A percentile compares a stretch with the other conserved stretches of the same genome.
Conservation (phyloP, 2,329 filamentous ascomycete genomes). For the Aspergillus melleus region DNA sequence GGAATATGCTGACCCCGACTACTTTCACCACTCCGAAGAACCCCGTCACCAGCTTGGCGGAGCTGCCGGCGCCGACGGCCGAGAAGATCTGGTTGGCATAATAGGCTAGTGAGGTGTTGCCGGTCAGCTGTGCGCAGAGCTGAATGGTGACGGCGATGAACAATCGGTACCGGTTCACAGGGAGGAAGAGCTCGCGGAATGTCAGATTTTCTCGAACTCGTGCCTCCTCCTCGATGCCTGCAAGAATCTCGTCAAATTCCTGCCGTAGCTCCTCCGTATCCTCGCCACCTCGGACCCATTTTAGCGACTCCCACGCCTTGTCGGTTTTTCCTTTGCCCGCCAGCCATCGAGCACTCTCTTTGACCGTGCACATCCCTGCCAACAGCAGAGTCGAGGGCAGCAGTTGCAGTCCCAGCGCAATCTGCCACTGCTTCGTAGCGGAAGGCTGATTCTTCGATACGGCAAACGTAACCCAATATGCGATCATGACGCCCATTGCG, state of each 20-base stretch:
- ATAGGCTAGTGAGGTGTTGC: conserved; percentile 54
- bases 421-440: conserved; percentile 51
- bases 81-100: conserved; percentile 55
- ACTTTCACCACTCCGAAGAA: conserved; percentile 57
- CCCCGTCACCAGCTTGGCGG: conserved; percentile 52
- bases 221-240: conserved; percentile 51
- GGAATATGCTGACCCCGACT: conserved; percentile 48
- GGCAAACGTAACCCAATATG: conserved; percentile 51
- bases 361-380: conserved; percentile 51
- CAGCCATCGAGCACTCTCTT: conserved; percentile 51
- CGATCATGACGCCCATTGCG: conserved; percentile 39
- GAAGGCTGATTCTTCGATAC: conserved; percentile 41
- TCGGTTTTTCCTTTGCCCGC: conserved; percentile 48
- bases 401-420: conserved; percentile 50
- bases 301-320: conserved; percentile 49
- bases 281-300: conserved; percentile 54
- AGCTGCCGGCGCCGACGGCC: conserved; percentile 50
- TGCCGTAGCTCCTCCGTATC: conserved; percentile 33
- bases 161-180: conserved; percentile 51
- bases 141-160: conserved; percentile 53
- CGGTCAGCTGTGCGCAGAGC: conserved; percentile 51
- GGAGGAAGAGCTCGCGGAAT: conserved; percentile 48
- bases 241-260: conserved; percentile 42
- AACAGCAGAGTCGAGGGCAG: conserved; percentile 50
- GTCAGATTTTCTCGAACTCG: conserved; percentile 48